These are phyloP conservation scores for Camellia oleifera DNA, from an alignment of 179 eudicot species.

Conservation along the genomic window DNA sequence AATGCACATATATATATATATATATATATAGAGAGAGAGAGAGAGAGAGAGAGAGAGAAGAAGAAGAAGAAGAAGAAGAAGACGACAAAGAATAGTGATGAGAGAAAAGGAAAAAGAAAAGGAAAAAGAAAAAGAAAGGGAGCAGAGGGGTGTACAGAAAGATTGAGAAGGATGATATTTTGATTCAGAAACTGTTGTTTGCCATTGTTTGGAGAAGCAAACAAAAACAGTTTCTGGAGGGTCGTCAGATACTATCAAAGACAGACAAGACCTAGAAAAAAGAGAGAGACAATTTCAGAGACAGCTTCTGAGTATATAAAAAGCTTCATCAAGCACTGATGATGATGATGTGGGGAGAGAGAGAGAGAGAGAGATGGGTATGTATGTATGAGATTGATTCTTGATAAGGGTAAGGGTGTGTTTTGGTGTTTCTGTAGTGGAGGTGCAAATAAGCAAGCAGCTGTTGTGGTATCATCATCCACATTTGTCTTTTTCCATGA, in stretches of 20 bases:
- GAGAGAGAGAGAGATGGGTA: neutral
- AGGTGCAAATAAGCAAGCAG: no score
- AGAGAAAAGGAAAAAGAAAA: neutral
- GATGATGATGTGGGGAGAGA: neutral
- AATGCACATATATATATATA: no score
- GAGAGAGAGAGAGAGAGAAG: no score
- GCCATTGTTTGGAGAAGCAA: slow-evolving; percentile 9
- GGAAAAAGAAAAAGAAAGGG: neutral
- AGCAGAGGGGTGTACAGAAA: slow-evolving; percentile 2
- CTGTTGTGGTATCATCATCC: no score
- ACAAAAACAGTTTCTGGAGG: slow-evolving; percentile 12
- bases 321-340: slow-evolving; percentile 1
- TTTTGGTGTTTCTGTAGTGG: neutral
- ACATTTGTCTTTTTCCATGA: no score
- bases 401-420: neutral
- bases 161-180: slow-evolving; percentile 9
- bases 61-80: neutral
- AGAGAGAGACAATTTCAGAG: neutral
- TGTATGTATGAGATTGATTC: neutral
- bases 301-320: neutral
- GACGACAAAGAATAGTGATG: neutral
- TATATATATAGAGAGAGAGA: no score
- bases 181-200: slow-evolving; percentile 24
- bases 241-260: neutral
- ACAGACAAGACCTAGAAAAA: neutral